Base-by-base conservation (phyloP, 495 filamentous ascomycete genomes). In the Aspergillus affinis region DNA sequence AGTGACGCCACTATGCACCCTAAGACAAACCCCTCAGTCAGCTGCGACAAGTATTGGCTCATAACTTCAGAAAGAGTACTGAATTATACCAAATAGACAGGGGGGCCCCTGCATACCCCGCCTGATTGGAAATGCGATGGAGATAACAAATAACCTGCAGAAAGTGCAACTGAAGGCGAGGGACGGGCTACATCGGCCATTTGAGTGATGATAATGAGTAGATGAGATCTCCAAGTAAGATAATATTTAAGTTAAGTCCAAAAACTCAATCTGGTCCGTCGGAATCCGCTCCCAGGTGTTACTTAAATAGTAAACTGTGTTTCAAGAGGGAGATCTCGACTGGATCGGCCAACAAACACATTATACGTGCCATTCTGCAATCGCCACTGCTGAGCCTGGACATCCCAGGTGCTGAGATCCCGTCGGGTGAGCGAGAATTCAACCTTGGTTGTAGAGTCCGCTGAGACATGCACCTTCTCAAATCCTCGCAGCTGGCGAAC, bases 321-420 rank as follows among this genome's bases (percentile, higher is more conserved):
- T 9, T 54, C 29, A 7, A 62, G 44, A 8, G 60, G 60, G n/a
- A 62, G 46, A 23, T 62, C 60, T 0, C 60, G 48, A 48, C 58
- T 63, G 3, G 61, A 53, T 6, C 26, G 23, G 12, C 65, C 65
- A 47, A 94, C 88, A 68, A 81, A 88, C 41, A 78, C 62, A 21
- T 66, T 60, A 49, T 72, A 79, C 27, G 61, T 55, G 15, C 69
- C 75, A 27, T 46, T 55, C 49, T 81, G 80, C 59, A 86, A 59
- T 29, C 75, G 62, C 88, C 87, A 91, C 30, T 79, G 71, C 75
- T 90, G 88, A 36, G 71, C 73, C 13, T 64, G 72, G 0, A 78
- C 74, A 70, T 89, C 84, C 89, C 88, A 92, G 5, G 80, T 79
- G 65, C 86, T 89, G 63, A 90, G 55, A 64, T 90, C 89, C 41